Evolutionary conservation across 2,329 filamentous ascomycete species (phyloP).

Genomic region (Aspergillus sp.): DNA sequence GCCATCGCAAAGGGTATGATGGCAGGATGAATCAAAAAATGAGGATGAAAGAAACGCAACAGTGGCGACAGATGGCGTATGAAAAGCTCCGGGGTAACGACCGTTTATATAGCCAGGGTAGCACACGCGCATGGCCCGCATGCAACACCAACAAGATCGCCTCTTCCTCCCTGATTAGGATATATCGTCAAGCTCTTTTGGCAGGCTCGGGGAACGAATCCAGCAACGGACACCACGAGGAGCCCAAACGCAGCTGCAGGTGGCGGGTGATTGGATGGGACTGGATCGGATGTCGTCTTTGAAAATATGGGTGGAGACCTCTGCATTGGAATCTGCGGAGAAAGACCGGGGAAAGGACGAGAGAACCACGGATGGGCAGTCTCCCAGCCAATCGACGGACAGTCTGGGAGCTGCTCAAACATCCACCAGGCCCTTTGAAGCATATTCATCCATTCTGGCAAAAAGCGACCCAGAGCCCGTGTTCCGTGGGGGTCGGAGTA

Average conservation of each 20-base stretch:
- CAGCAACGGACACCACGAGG: neutral
- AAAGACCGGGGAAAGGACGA: conserved; percentile 5
- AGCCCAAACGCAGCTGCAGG: neutral
- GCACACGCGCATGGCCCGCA: neutral
- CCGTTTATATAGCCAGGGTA: neutral
- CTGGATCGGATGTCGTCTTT: neutral
- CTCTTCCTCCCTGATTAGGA: neutral
- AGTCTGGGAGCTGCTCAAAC: neutral
- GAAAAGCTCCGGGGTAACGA: neutral
- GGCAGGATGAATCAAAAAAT: neutral
- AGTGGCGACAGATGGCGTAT: neutral
- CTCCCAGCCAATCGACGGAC: neutral
- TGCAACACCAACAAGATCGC: neutral
- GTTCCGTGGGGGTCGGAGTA: conserved; percentile 13
- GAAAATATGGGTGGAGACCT: neutral
- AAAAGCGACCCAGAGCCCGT: neutral
- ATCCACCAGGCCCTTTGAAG: neutral
- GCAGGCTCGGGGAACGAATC: neutral
- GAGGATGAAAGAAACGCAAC: neutral
- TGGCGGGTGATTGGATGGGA: neutral
- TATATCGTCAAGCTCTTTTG: neutral
- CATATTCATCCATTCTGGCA: conserved; percentile 2
- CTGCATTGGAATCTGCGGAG: conserved; percentile 9
- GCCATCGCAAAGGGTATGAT: neutral
- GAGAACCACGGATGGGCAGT: neutral